phyloP scores from a whole-genome alignment of 768 basidiomycete species.

The Favolaschia claudopus region DNA sequence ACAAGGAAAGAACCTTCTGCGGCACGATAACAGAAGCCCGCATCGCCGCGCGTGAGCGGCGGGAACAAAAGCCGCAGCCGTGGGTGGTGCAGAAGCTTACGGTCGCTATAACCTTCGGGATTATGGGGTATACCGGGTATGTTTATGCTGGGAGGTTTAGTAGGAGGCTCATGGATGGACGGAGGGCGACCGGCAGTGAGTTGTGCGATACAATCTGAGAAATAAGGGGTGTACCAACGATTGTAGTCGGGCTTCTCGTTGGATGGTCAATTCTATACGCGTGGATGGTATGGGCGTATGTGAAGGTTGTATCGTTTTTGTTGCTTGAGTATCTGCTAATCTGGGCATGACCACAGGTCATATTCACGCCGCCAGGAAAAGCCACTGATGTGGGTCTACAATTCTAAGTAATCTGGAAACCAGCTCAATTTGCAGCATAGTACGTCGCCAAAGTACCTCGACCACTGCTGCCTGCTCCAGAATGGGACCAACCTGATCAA shows the following conservation, averaged over 20 bases:
- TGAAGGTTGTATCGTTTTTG: slow-evolving; percentile 42
- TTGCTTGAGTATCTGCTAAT: background rate
- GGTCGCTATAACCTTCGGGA: slow-evolving; percentile 62
- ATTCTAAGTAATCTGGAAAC: background rate
- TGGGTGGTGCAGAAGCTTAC: slow-evolving; percentile 79
- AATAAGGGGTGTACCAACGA: background rate
- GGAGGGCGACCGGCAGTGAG: slow-evolving; percentile 71
- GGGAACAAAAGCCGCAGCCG: slow-evolving; percentile 65
- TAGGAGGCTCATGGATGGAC: slow-evolving; percentile 71
- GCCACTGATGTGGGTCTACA: slow-evolving; percentile 64
- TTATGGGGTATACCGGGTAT: slow-evolving; percentile 76
- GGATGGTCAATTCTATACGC: slow-evolving; percentile 68
- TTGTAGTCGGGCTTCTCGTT: slow-evolving; percentile 70
- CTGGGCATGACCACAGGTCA: slow-evolving; percentile 50
- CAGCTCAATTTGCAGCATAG: slow-evolving; percentile 24
- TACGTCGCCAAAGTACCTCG: slow-evolving; percentile 34
- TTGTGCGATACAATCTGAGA: slow-evolving; percentile 27
- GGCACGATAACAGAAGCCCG: slow-evolving; percentile 62
- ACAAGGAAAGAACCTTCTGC: slow-evolving; percentile 56
- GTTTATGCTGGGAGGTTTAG: slow-evolving; percentile 81
- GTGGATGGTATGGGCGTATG: slow-evolving; percentile 84
- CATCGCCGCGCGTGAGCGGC: slow-evolving; percentile 46
- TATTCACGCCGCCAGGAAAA: slow-evolving; percentile 72
- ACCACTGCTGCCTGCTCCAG: slow-evolving; percentile 31
- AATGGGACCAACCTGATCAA: slow-evolving; percentile 10